Evolutionary conservation across 2,329 filamentous ascomycete genomes (phyloP), one percentile per base, ranked within the genome.

Genomic region (Pseudocercospora ulei): DNA sequence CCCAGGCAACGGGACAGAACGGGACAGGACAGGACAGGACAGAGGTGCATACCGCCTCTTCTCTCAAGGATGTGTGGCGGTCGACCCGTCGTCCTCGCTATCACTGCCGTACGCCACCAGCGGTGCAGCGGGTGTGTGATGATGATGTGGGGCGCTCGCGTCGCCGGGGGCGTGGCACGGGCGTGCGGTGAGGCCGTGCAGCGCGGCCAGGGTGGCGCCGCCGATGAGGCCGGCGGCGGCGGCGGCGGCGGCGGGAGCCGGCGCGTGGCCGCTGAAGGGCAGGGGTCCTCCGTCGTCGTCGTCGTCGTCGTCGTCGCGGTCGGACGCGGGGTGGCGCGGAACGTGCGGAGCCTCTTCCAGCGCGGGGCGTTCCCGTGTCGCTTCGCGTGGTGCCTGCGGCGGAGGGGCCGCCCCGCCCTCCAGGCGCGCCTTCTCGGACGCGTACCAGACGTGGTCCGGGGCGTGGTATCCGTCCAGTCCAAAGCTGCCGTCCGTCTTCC

Each of bases 371-470:
- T 80, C 70, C 31, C 27, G 34, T 9, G 14, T 16, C 5, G 7
- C 17, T 27, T 36, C 34, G 9, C 19, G 22, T 16, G 26, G 14
- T 34, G 31, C 41, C 6, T 40, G 27, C 34, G 31, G 37, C 17
- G 24, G 30, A 23, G 22, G 38, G 12, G 29, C 19, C 77, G 68
- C 39, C 55, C 82, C 77, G 17, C 78, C 60, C 48, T 80, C 78
- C 41, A 74, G 70, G 0, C 76, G 76, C 31, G 73, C 76, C 50
- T 76, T 74, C 22, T 87, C 84, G 30, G 82, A 72, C 0, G 86
- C 83, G 62, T 87, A 94, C 73, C 92, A 93, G 16, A 98, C 78
- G 47, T 90, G 81, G 58, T 98, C 90, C 0, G 88, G 87, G 1
- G 87, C 87, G 56, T 96, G 84, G 59, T 95, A 96, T 1, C 87